Evolutionary conservation across 345 rosid species (phyloP).

Genomic region (Ailanthus altissimus): DNA sequence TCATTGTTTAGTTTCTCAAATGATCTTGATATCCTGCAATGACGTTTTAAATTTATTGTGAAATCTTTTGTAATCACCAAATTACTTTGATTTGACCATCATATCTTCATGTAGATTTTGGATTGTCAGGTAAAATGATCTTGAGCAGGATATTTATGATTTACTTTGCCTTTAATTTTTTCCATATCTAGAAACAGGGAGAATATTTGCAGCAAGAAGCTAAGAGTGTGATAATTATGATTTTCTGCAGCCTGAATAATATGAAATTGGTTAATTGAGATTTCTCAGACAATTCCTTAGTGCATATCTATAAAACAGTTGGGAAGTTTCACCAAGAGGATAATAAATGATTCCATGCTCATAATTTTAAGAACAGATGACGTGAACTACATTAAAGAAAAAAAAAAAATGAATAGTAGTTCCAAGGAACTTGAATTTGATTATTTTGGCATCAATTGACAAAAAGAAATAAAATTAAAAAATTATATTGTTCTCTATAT

Average conservation of each 20-base stretch:
- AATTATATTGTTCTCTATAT: neutral
- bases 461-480: neutral
- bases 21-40: neutral
- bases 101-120: neutral
- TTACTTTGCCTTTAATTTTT: neutral
- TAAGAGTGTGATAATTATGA: neutral
- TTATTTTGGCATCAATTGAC: neutral
- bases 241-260: neutral
- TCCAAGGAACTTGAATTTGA: neutral
- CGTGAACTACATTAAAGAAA: neutral
- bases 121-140: neutral
- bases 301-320: neutral
- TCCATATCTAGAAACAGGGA: neutral
- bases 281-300: neutral
- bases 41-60: neutral
- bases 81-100: neutral
- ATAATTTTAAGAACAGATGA: neutral
- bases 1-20: neutral
- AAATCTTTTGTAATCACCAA: slow-evolving; percentile 2
- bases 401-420: neutral
- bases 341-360: neutral
- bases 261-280: neutral
- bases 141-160: neutral
- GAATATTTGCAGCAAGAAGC: neutral
- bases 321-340: neutral